These are phyloP conservation scores for Pythium oligandrum DNA, from an alignment of 352 stramenopile species.

Conservation along the genomic window DNA sequence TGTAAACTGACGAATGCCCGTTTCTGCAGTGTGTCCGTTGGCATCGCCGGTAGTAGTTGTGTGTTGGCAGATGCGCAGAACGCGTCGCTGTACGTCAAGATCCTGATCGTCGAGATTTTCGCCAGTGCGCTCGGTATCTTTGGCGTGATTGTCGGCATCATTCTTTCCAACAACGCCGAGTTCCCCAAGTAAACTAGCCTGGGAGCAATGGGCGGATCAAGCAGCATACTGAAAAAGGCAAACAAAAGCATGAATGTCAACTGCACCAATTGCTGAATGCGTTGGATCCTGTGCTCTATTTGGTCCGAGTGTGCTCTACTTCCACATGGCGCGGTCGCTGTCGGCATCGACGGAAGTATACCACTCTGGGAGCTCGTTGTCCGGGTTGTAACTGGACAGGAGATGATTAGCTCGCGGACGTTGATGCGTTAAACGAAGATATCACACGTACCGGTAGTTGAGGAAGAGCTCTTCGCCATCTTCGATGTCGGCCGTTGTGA, in stretches of 20 bases:
- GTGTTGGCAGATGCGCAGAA: slow-evolving; percentile 99
- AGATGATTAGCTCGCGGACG: too few relatives aligned
- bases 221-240: slow-evolving; percentile 6
- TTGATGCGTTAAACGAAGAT: slow-evolving; percentile 1
- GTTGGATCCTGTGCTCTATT: too few relatives aligned
- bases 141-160: slow-evolving; percentile 98
- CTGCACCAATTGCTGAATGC: too few relatives aligned
- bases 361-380: slow-evolving; percentile 66
- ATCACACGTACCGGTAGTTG: slow-evolving; percentile 57
- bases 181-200: slow-evolving; percentile 78
- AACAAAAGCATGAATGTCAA: background rate
- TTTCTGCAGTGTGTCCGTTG: slow-evolving; percentile 89
- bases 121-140: slow-evolving; percentile 98
- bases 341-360: slow-evolving; percentile 81
- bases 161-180: slow-evolving; percentile 96
- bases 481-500: slow-evolving; percentile 72
- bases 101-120: slow-evolving; percentile 99
- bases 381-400: slow-evolving; percentile 66
- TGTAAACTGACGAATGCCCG: too few relatives aligned
- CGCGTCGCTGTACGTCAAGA: slow-evolving; percentile 98
- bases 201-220: slow-evolving; percentile 1
- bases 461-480: slow-evolving; percentile 80
- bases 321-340: slow-evolving; percentile 81
- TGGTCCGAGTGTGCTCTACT: slow-evolving; percentile 21
- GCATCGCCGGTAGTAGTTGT: slow-evolving; percentile 96